phyloP scores from a whole-genome alignment of 1,284 basidiomycete species.

The Apiotrichum veenhuisii region DNA sequence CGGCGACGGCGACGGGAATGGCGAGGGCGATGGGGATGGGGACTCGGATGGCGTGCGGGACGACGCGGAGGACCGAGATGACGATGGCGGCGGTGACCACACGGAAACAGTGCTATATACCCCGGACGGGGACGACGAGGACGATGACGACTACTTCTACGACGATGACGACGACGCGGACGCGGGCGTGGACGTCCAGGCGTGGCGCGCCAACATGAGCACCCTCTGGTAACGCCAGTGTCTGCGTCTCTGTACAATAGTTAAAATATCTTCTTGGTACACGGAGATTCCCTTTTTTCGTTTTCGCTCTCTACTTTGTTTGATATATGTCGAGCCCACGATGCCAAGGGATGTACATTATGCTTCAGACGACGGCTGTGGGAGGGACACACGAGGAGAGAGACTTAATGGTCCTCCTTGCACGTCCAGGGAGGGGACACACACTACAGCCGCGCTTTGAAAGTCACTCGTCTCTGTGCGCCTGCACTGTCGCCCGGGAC shows the following conservation, averaged over 20 bases:
- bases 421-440: no score
- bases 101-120: no score
- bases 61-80: neutral
- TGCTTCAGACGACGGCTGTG: no score
- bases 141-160: neutral
- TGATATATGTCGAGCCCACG: no score
- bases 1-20: no score
- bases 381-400: no score
- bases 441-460: no score
- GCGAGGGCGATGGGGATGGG: neutral
- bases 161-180: neutral
- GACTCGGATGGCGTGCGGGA: neutral
- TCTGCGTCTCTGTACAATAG: neutral
- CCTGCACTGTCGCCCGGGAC: no score
- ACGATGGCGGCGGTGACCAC: neutral
- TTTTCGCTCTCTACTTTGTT: neutral
- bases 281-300: neutral
- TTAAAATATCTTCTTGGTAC: neutral
- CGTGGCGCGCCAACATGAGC: constrained; percentile 3
- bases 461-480: no score
- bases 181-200: neutral
- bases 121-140: neutral
- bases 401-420: no score
- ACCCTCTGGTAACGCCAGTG: neutral
- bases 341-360: no score